These are phyloP conservation scores for Blepharisma japonicum DNA, from an alignment of 73 alveolate species.

Conservation along the genomic window DNA sequence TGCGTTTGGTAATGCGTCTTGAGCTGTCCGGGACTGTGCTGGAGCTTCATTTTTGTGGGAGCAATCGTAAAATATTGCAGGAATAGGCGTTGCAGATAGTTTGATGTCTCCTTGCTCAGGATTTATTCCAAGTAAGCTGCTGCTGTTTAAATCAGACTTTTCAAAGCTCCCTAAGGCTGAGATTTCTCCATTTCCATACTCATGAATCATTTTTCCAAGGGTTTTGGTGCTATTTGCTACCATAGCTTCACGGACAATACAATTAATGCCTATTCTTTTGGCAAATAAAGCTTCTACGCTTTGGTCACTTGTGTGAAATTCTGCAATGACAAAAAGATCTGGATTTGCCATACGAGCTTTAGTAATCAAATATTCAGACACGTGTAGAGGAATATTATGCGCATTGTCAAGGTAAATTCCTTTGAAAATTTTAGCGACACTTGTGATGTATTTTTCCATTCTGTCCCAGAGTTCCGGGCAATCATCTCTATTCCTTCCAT, in stretches of 20 bases:
- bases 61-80: conserved; percentile 32
- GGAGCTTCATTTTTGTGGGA: conserved; percentile 32
- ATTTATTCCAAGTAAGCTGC: background rate
- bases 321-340: conserved; percentile 33
- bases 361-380: conserved; percentile 9
- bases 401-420: conserved; percentile 38
- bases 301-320: conserved; percentile 3
- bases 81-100: background rate
- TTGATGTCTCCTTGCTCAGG: too few relatives aligned
- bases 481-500: conserved; percentile 27
- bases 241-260: conserved; percentile 27
- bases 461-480: conserved; percentile 30
- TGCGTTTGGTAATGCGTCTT: conserved; percentile 34
- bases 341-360: conserved; percentile 38
- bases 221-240: background rate
- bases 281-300: background rate
- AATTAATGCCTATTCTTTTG: conserved; percentile 22
- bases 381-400: conserved; percentile 22
- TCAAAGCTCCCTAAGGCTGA: background rate
- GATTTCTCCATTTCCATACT: conserved; percentile 28
- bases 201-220: conserved; percentile 16
- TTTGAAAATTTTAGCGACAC: conserved; percentile 33
- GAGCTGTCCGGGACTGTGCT: conserved; percentile 40
- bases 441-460: conserved; percentile 29
- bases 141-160: background rate